phyloP scores from a whole-genome alignment of 768 basidiomycete species.

The Rubroboletus pulcherrimus region DNA sequence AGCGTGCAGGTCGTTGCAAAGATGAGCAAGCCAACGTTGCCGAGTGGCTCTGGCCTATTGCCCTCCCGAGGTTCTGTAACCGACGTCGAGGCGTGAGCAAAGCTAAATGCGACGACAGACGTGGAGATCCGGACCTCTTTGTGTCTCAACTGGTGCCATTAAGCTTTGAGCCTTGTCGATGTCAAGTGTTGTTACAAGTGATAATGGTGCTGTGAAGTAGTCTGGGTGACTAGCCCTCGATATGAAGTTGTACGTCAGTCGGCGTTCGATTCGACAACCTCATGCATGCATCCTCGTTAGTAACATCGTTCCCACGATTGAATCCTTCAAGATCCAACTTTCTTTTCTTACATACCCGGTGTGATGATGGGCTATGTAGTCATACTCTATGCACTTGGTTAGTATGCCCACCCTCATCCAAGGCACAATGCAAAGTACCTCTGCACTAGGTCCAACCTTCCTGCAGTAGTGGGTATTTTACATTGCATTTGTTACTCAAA shows the following conservation, averaged over 20 bases:
- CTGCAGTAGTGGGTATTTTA: no score
- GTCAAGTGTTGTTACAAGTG: background rate
- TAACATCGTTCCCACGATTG: background rate
- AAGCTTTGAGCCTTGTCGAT: background rate
- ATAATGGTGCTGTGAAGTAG: background rate
- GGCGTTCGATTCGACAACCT: background rate
- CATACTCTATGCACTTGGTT: no score
- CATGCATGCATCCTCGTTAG: background rate
- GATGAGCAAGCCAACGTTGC: constrained; percentile 49
- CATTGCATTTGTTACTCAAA: no score
- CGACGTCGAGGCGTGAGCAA: background rate
- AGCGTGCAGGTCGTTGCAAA: constrained; percentile 57
- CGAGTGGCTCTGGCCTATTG: constrained; percentile 63
- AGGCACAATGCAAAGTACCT: no score
- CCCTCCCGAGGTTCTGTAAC: constrained; percentile 53
- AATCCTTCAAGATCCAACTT: no score
- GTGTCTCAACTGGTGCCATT: constrained; percentile 24
- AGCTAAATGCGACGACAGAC: background rate
- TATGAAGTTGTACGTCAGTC: background rate
- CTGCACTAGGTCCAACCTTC: no score
- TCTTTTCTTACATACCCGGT: no score
- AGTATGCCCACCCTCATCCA: no score
- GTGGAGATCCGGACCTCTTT: constrained; percentile 18
- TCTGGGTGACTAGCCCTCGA: no score
- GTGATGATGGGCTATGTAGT: no score